Evolutionary conservation across 371 early-diverging fungal genomes (phyloP).

Genomic region (Phascolomyces articulosus): DNA sequence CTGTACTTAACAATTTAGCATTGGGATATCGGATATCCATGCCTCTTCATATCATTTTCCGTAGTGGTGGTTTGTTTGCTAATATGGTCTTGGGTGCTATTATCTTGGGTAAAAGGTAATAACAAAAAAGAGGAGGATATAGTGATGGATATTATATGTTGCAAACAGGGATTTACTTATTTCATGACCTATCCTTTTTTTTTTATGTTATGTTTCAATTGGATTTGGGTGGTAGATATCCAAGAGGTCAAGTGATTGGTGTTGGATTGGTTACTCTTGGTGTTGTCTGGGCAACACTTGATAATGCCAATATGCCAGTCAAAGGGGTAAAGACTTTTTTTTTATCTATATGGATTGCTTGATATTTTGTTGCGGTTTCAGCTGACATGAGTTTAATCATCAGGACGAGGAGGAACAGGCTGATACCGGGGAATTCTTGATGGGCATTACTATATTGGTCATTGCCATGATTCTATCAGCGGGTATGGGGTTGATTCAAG

Average conservation of each 20-base stretch:
- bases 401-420: slow-evolving; percentile 7
- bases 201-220: not conserved
- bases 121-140: too few relatives aligned
- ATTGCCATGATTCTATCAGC: slow-evolving; percentile 80
- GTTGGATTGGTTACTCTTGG: slow-evolving; percentile 83
- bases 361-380: not conserved
- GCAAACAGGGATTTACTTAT: too few relatives aligned
- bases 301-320: slow-evolving; percentile 23
- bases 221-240: slow-evolving; percentile 17
- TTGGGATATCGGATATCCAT: slow-evolving; percentile 82
- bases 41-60: slow-evolving; percentile 90
- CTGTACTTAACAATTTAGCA: slow-evolving; percentile 83
- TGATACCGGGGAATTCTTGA: slow-evolving; percentile 60
- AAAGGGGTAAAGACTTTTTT: not conserved
- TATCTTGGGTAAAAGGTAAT: slow-evolving; percentile 69
- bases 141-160: too few relatives aligned
- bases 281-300: slow-evolving; percentile 71
- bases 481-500: slow-evolving; percentile 84
- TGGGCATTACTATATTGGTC: slow-evolving; percentile 74
- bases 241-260: slow-evolving; percentile 45
- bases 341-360: slow-evolving; percentile 13
- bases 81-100: slow-evolving; percentile 85
- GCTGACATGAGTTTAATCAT: not conserved
- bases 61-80: slow-evolving; percentile 81
- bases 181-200: not conserved